These are phyloP conservation scores for Cymbopogon flexuosus DNA, from an alignment of 202 grass and related monocot species.

Conservation along the genomic window DNA sequence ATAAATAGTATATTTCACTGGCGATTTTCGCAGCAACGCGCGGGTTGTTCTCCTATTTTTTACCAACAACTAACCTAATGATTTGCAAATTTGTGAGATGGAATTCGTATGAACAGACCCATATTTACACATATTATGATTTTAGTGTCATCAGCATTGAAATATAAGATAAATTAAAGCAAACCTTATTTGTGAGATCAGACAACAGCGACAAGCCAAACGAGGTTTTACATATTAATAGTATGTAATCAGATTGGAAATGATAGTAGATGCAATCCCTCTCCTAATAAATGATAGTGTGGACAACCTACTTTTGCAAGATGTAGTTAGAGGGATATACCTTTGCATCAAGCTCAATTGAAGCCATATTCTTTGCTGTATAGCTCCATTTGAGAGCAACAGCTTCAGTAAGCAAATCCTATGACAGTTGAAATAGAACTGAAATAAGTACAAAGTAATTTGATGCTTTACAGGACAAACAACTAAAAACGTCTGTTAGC, in stretches of 20 bases:
- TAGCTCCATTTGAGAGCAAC: constrained; percentile 71
- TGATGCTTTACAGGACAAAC: constrained; percentile 11
- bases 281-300: background rate
- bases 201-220: background rate
- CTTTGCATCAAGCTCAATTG: constrained; percentile 69
- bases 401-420: constrained; percentile 73
- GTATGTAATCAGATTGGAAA: background rate
- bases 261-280: background rate
- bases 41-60: no score
- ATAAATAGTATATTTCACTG: no score
- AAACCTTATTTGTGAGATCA: background rate
- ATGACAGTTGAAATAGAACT: constrained; percentile 18
- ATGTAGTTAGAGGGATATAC: constrained; percentile 37
- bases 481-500: background rate
- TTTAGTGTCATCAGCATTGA: background rate
- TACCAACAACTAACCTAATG: background rate
- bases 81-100: background rate
- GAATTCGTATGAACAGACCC: background rate
- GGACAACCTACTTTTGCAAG: background rate
- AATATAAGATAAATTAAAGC: background rate
- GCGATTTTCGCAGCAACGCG: no score
- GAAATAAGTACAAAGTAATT: background rate
- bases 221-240: background rate
- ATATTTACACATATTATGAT: background rate
- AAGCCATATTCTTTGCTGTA: constrained; percentile 61